phyloP scores from a whole-genome alignment of 345 rosid genomes.

The Populus nigra region DNA sequence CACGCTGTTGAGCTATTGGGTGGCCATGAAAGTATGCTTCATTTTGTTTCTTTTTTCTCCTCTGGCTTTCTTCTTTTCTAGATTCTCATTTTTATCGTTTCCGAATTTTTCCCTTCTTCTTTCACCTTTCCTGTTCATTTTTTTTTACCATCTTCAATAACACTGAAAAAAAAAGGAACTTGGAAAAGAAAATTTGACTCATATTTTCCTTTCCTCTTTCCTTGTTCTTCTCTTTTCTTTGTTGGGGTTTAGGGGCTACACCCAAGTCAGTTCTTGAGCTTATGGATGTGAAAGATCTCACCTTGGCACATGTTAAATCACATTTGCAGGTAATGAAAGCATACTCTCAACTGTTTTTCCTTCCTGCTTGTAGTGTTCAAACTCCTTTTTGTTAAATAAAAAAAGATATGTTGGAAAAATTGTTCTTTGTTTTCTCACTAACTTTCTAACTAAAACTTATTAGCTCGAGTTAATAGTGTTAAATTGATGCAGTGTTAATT shows the following conservation, averaged over 20 bases:
- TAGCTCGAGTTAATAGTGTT: neutral
- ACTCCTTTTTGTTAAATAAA: neutral
- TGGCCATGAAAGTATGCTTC: constrained; percentile 89
- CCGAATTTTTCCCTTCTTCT: neutral
- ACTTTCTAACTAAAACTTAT: too few relatives aligned
- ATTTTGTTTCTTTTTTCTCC: neutral
- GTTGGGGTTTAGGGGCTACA: constrained; percentile 65
- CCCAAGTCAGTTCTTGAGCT: constrained; percentile 98
- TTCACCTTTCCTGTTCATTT: neutral
- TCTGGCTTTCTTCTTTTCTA: neutral
- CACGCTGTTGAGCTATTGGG: constrained; percentile 98
- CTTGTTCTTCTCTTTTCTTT: neutral
- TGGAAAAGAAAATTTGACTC: constrained; percentile 16
- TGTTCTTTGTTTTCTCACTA: neutral
- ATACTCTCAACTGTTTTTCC: neutral
- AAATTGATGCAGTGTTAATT: constrained; percentile 7
- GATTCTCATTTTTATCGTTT: neutral
- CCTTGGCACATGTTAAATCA: constrained; percentile 97
- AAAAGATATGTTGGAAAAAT: neutral
- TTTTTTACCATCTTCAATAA: neutral
- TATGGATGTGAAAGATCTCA: constrained; percentile 99
- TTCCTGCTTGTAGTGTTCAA: neutral
- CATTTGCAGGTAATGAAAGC: constrained; percentile 72
- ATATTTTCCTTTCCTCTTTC: constrained; percentile 7
- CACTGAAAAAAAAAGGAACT: neutral